Conservation (phyloP, 176 grass and related monocot species). For the Saccharum officinarum region DNA sequence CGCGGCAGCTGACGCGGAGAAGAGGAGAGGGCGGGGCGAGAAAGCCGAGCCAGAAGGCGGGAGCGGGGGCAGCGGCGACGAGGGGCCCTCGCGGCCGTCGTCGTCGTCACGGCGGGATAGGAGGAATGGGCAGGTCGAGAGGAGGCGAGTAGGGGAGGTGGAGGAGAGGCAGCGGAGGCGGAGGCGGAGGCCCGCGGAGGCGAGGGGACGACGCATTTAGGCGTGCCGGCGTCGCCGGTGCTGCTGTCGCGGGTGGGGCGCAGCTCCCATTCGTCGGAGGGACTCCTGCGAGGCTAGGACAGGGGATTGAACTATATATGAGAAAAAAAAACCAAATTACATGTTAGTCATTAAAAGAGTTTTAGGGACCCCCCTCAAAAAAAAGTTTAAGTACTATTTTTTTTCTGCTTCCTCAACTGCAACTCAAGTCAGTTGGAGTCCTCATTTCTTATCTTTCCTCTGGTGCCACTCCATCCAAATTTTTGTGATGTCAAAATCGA, state of each 20-base stretch:
- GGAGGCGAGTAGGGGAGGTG: background rate
- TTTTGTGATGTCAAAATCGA: too few relatives aligned
- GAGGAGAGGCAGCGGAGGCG: constrained; percentile 4
- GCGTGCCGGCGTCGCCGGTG: constrained; percentile 30
- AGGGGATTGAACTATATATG: too few relatives aligned
- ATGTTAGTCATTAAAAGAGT: too few relatives aligned
- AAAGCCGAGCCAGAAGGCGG: constrained; percentile 5
- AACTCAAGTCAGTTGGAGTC: too few relatives aligned
- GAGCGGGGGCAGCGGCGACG: background rate
- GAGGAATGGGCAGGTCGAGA: background rate
- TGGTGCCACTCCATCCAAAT: too few relatives aligned
- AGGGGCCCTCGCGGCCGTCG: constrained; percentile 6
- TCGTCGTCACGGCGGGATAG: constrained; percentile 29
- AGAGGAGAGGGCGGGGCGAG: constrained; percentile 22
- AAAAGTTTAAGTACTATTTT: too few relatives aligned
- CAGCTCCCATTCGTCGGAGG: constrained; percentile 41
- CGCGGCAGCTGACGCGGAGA: constrained; percentile 15
- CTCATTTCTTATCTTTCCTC: too few relatives aligned
- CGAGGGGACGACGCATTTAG: constrained; percentile 53
- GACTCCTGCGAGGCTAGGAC: too few relatives aligned
- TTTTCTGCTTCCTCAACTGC: too few relatives aligned
- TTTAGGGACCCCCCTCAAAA: too few relatives aligned
- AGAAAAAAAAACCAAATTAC: too few relatives aligned
- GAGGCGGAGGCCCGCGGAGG: constrained; percentile 13
- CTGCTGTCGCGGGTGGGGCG: constrained; percentile 43